Percentiles rank a stretch among this genome's conserved stretches.
phyloP scores from a whole-genome alignment of 192 early-diverging fungal species.

The Rhizophagus prolifer region DNA sequence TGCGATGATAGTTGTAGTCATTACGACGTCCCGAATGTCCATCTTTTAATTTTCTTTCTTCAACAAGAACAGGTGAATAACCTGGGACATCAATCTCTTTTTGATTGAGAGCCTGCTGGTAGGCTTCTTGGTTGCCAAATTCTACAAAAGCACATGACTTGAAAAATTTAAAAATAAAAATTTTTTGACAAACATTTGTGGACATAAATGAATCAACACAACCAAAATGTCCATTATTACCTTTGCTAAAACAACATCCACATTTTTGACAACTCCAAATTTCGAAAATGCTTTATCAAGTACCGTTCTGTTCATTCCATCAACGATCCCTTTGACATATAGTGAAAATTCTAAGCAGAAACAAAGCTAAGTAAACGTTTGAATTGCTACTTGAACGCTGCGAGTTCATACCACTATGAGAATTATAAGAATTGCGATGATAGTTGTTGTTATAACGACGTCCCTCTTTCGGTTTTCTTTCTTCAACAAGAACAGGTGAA shows the following conservation, averaged over 20 bases:
- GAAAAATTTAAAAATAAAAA: slow-evolving; percentile 7
- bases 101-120: slow-evolving; percentile 63
- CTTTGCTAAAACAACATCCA: slow-evolving; percentile 49
- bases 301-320: slow-evolving; percentile 48
- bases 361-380: background rate
- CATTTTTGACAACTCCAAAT: slow-evolving; percentile 57
- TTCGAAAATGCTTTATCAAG: slow-evolving; percentile 58
- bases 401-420: slow-evolving; percentile 2
- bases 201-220: background rate
- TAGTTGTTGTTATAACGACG: background rate
- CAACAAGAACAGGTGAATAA: slow-evolving; percentile 42
- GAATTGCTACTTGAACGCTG: slow-evolving; percentile 7
- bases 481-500: slow-evolving; percentile 48
- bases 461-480: slow-evolving; percentile 34
- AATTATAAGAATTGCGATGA: background rate
- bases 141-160: slow-evolving; percentile 71
- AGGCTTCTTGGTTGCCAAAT: slow-evolving; percentile 60
- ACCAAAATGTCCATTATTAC: background rate
- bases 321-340: slow-evolving; percentile 61
- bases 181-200: background rate
- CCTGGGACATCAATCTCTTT: slow-evolving; percentile 42
- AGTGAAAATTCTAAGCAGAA: slow-evolving; percentile 58
- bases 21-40: background rate
- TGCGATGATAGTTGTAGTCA: background rate
- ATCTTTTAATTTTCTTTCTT: slow-evolving; percentile 43